phyloP scores from a whole-genome alignment of 2,329 filamentous ascomycete species.

The Cercospora sp. region DNA sequence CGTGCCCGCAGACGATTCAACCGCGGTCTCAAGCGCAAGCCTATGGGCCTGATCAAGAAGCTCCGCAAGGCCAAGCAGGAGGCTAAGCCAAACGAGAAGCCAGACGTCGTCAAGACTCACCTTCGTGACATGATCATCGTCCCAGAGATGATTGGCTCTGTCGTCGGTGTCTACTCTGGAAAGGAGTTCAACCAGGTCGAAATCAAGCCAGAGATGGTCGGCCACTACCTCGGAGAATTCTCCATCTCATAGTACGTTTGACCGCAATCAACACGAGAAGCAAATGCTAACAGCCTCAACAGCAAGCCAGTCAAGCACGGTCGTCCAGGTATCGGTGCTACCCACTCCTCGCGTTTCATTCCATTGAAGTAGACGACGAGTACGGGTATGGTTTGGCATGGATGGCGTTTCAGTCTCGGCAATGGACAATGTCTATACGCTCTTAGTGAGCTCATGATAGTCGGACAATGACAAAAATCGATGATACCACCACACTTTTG shows the following conservation, averaged over 20 bases:
- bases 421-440: neutral
- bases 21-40: slow-evolving; percentile 99
- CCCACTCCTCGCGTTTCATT: slow-evolving; percentile 99
- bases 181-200: slow-evolving; percentile 99
- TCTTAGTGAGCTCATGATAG: slow-evolving; percentile 8
- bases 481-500: neutral
- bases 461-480: slow-evolving; percentile 7
- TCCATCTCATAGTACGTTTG: slow-evolving; percentile 96
- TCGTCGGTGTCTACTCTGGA: slow-evolving; percentile 98
- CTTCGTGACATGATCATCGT: slow-evolving; percentile 99
- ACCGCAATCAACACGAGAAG: neutral
- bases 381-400: slow-evolving; percentile 1
- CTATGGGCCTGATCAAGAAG: slow-evolving; percentile 99
- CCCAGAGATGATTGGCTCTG: slow-evolving; percentile 98
- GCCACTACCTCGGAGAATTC: slow-evolving; percentile 99
- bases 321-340: slow-evolving; percentile 99
- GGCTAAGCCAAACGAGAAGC: slow-evolving; percentile 99
- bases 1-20: slow-evolving; percentile 99
- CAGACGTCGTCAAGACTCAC: slow-evolving; percentile 98
- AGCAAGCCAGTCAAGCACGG: slow-evolving; percentile 99
- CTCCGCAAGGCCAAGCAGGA: slow-evolving; percentile 99
- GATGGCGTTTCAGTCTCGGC: slow-evolving; percentile 2
- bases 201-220: slow-evolving; percentile 99
- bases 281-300: slow-evolving; percentile 53
- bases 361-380: slow-evolving; percentile 79